These are phyloP conservation scores for Penicillium sp. DNA, from an alignment of 2,329 filamentous ascomycete species.

Conservation along the genomic window DNA sequence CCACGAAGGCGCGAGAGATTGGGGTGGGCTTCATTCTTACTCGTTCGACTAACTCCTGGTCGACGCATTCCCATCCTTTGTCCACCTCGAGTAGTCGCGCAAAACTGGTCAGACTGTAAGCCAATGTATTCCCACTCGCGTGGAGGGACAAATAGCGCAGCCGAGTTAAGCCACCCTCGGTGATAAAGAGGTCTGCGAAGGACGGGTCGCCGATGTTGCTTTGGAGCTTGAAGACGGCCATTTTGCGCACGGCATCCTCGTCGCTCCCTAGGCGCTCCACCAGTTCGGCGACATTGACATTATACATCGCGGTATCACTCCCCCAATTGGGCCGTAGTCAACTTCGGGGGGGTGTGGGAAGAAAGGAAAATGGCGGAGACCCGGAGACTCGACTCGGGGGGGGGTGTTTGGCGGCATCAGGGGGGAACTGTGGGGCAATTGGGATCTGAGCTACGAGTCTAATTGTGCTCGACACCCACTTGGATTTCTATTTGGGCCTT, in stretches of 20 bases:
- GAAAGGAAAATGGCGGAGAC: constrained; percentile 10
- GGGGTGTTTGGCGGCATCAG: constrained; percentile 2
- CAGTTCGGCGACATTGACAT: constrained; percentile 56
- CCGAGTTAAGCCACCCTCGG: constrained; percentile 77
- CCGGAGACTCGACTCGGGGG: not conserved
- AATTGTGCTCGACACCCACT: no score
- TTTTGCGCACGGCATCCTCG: constrained; percentile 90
- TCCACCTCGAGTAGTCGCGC: constrained; percentile 87
- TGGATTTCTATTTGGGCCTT: no score
- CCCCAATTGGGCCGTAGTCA: no score
- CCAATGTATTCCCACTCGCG: constrained; percentile 87
- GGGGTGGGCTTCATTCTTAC: no score
- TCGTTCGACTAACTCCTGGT: constrained; percentile 55
- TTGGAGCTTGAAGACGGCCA: constrained; percentile 98
- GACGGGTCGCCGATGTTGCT: constrained; percentile 91
- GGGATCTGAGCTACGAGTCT: constrained; percentile 2
- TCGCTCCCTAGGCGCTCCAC: constrained; percentile 59
- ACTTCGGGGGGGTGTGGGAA: not conserved
- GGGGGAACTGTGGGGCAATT: constrained; percentile 4
- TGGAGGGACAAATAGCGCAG: constrained; percentile 79
- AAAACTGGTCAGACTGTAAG: constrained; percentile 88
- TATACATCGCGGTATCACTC: constrained; percentile 54
- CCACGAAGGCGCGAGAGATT: no score
- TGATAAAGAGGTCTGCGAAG: constrained; percentile 95
- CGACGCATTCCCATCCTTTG: constrained; percentile 83